Evolutionary conservation across 1,139 yeast genomes (phyloP), one percentile per base, ranked within the genome.

Genomic region (Candida sp.): DNA sequence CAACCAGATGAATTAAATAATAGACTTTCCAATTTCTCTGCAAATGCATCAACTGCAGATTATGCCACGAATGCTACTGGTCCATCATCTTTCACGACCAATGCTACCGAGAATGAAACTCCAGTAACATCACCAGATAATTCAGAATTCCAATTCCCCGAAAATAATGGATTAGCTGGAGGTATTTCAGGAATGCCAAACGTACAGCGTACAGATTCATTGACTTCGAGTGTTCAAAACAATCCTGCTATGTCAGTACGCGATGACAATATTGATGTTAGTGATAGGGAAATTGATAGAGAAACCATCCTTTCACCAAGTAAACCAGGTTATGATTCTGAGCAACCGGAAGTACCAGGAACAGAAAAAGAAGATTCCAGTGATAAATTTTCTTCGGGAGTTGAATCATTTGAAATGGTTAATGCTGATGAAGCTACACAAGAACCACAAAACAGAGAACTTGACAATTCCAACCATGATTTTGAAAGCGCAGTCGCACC

Each of bases 221-320:
- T 87, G 42, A 86, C 97, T 0, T 89, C 97, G 0, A 87, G 96
- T 44, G 95, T 90, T 19, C 95, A 87, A 55, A 90, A 90, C 64
- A 90, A 91, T 60, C 90, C 97, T 2, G 91, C 97, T 0, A 79
- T 83, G 62, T 87, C 96, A 22, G 96, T 87, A 7, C 81, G 95
- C 46, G 93, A 86, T 49, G 95, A 86, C 54, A 73, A 73, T 48
- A 67, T 73, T 41, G 79, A 79, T 38, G 70, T 77, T 5, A 80
- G 87, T 42, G 80, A 79, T 42, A 78, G 83, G 32, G 84, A 77
- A 29, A 79, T 87, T 2, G 49, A 49, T 25, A 43, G 51, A 3
- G 56, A 55, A 22, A 37, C 39, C 4, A 30, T 30, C 19, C 39
- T 37, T 37, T 37, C 34, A 21, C 53, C 54, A 43, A 42, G 51